Evolutionary conservation across 257 asterid species (phyloP).

Genomic region (Gynochthodes officinalis): DNA sequence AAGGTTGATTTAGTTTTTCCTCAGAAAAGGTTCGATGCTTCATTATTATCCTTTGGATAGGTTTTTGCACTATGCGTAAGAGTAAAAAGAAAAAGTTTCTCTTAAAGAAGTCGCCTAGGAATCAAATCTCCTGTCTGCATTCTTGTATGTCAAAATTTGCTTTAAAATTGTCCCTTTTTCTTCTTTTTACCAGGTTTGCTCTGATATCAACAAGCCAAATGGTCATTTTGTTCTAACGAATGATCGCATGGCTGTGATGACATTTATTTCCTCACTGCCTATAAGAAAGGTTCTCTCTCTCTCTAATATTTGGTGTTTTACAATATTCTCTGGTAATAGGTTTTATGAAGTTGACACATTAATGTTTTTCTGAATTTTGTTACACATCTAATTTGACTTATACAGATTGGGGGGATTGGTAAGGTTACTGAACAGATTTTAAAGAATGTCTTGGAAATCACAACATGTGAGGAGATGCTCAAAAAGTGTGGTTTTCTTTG

Average conservation of each 20-base stretch:
- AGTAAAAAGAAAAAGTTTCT: neutral
- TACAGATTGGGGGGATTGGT: slow-evolving; percentile 96
- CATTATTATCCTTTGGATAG: neutral
- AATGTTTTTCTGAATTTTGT: neutral
- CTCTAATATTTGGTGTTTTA: neutral
- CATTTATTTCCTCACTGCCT: slow-evolving; percentile 91
- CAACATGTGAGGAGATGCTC: slow-evolving; percentile 83
- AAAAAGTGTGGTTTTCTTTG: slow-evolving; percentile 68
- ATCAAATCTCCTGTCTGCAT: neutral
- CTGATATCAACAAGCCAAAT: slow-evolving; percentile 95
- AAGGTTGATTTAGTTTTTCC: neutral
- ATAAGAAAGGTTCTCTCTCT: slow-evolving; percentile 68
- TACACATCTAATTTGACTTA: slow-evolving; percentile 1
- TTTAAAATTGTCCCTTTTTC: neutral
- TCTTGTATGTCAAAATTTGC: neutral
- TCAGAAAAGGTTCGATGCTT: too few species aligned
- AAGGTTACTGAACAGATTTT: slow-evolving; percentile 84
- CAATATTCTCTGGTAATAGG: neutral
- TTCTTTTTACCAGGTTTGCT: slow-evolving; percentile 62
- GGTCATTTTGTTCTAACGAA: slow-evolving; percentile 90
- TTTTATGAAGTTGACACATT: slow-evolving; percentile 7
- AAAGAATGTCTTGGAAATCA: slow-evolving; percentile 70
- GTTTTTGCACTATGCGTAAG: neutral
- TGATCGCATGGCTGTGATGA: slow-evolving; percentile 71
- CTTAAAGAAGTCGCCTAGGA: neutral